Evolutionary conservation across 495 filamentous ascomycete species (phyloP).

Genomic region (Talaromyces liani): DNA sequence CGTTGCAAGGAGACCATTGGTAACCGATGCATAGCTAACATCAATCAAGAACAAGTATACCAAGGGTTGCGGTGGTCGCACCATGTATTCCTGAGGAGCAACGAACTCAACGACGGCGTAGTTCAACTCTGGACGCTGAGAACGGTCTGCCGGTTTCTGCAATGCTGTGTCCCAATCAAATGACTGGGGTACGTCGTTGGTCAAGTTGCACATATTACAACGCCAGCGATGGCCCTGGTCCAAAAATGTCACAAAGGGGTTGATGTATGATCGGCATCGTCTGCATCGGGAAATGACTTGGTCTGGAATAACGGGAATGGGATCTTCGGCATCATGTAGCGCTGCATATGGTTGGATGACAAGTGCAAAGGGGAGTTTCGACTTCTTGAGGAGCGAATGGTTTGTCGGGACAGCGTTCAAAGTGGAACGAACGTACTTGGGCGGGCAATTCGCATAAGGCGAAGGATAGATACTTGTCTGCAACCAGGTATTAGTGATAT

Average conservation of each 20-base stretch:
- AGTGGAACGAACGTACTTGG: constrained; percentile 94
- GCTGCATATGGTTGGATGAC: constrained; percentile 93
- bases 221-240: constrained; percentile 97
- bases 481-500: constrained; percentile 20
- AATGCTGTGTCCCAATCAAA: constrained; percentile 95
- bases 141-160: constrained; percentile 83
- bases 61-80: constrained; percentile 89
- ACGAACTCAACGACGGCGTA: constrained; percentile 94
- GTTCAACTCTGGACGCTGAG: constrained; percentile 86
- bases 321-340: constrained; percentile 86
- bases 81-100: constrained; percentile 99
- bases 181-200: constrained; percentile 95
- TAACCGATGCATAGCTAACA: constrained; percentile 87
- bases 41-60: constrained; percentile 98
- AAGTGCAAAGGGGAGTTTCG: constrained; percentile 87
- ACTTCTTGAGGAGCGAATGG: constrained; percentile 88
- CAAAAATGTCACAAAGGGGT: constrained; percentile 91
- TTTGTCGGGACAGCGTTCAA: constrained; percentile 89
- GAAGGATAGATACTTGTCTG: constrained; percentile 90
- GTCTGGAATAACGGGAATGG: constrained; percentile 85
- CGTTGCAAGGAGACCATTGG: constrained; percentile 89
- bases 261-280: constrained; percentile 94
- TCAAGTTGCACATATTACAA: constrained; percentile 99
- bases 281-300: constrained; percentile 96
- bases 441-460: constrained; percentile 81